A percentile compares a stretch with the other conserved stretches of the same genome.
These are phyloP conservation scores for Corylus americana DNA, from an alignment of 306 rosid genomes.

Conservation along the genomic window DNA sequence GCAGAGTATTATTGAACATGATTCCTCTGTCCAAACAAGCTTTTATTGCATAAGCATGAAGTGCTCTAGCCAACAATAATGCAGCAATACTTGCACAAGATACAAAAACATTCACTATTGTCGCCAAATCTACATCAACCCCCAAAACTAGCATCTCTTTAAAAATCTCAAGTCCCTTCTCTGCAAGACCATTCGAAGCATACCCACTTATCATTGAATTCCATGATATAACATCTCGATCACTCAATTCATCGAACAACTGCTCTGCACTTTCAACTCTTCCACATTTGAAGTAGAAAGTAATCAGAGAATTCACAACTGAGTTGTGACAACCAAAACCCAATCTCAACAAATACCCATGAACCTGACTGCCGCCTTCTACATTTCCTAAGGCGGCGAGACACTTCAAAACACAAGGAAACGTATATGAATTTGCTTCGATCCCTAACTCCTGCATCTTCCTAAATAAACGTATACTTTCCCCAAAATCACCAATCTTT, in stretches of 20 bases:
- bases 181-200: slow-evolving; percentile 47
- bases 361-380: slow-evolving; percentile 53
- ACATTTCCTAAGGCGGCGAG: slow-evolving; percentile 46
- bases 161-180: slow-evolving; percentile 48
- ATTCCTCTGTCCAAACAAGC: slow-evolving; percentile 38
- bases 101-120: slow-evolving; percentile 59
- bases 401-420: slow-evolving; percentile 67
- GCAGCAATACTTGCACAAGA: slow-evolving; percentile 60
- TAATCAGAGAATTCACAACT: slow-evolving; percentile 54
- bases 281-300: slow-evolving; percentile 55
- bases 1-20: slow-evolving; percentile 57
- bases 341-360: slow-evolving; percentile 55
- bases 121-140: slow-evolving; percentile 58
- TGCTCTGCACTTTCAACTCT: slow-evolving; percentile 57
- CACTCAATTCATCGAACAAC: slow-evolving; percentile 70
- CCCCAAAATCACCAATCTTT: slow-evolving; percentile 48
- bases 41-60: slow-evolving; percentile 60
- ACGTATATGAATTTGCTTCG: slow-evolving; percentile 53
- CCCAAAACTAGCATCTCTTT: slow-evolving; percentile 45
- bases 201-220: slow-evolving; percentile 81
- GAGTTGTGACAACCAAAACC: slow-evolving; percentile 45
- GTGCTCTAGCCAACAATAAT: slow-evolving; percentile 51
- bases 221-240: slow-evolving; percentile 72
- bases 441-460: slow-evolving; percentile 59
- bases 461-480: slow-evolving; percentile 49